These are phyloP conservation scores for Mycena crocata DNA, from an alignment of 768 basidiomycete genomes.

Conservation along the genomic window DNA sequence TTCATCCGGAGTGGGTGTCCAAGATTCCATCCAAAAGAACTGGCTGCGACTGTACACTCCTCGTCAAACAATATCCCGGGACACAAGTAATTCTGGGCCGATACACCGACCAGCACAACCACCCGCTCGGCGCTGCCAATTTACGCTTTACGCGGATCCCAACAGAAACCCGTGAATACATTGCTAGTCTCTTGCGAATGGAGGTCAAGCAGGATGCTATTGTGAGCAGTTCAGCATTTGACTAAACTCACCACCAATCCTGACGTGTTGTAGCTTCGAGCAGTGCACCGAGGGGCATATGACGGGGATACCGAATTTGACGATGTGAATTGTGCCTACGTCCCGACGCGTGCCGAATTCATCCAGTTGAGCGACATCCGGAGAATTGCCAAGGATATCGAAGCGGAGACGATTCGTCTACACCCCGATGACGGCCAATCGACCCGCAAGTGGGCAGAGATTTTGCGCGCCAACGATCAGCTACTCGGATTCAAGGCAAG, in stretches of 20 bases:
- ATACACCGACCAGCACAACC: too few relatives aligned
- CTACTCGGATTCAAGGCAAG: too few relatives aligned
- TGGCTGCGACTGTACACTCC: too few relatives aligned
- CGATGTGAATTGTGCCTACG: neutral
- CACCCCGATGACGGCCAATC: neutral
- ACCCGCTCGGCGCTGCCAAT: too few relatives aligned
- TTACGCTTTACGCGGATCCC: too few relatives aligned
- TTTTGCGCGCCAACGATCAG: too few relatives aligned
- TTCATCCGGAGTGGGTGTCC: neutral
- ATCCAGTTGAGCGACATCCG: neutral
- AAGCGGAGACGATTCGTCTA: neutral
- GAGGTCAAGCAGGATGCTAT: neutral
- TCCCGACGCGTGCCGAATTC: neutral
- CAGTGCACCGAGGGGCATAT: neutral
- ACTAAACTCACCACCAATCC: neutral
- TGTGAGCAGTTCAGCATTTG: neutral
- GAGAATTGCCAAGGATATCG: conserved; percentile 3
- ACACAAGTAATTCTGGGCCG: too few relatives aligned
- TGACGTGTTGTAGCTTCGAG: neutral
- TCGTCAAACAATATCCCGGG: too few relatives aligned
- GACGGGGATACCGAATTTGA: neutral
- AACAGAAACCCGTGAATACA: neutral
- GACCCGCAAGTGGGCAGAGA: too few relatives aligned
- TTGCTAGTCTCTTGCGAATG: neutral
- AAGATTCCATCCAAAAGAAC: neutral